Evolutionary conservation across 306 rosid species (phyloP).

Genomic region (Benincasa hispida): DNA sequence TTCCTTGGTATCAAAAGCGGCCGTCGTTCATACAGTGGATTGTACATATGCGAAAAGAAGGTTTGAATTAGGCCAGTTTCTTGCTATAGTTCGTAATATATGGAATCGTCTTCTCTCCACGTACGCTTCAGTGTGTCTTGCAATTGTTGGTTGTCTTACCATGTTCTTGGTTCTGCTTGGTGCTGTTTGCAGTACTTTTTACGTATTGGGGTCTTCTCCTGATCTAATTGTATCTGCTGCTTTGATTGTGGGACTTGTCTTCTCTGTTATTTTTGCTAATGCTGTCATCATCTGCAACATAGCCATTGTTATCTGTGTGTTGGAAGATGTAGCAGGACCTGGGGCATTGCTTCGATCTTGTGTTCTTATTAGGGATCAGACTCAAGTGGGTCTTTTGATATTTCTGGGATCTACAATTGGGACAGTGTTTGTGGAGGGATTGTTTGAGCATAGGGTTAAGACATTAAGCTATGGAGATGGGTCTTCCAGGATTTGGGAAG

Average conservation of each 20-base stretch:
- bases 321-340: constrained; percentile 90
- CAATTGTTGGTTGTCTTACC: constrained; percentile 54
- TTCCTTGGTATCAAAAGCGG: constrained; percentile 62
- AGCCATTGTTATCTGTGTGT: constrained; percentile 64
- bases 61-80: constrained; percentile 49
- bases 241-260: constrained; percentile 42
- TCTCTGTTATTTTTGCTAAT: constrained; percentile 75
- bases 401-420: constrained; percentile 83
- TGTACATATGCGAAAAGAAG: constrained; percentile 61
- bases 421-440: constrained; percentile 78
- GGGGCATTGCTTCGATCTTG: constrained; percentile 72
- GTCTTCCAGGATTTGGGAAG: constrained; percentile 94
- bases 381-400: constrained; percentile 82
- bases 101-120: constrained; percentile 72
- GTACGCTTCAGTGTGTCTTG: constrained; percentile 53
- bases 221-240: constrained; percentile 50
- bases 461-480: constrained; percentile 95
- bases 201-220: constrained; percentile 40
- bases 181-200: constrained; percentile 50
- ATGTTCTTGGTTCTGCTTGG: constrained; percentile 59
- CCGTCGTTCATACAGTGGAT: constrained; percentile 70
- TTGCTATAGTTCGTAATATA: constrained; percentile 34
- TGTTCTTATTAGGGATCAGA: constrained; percentile 65
- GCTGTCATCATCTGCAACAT: constrained; percentile 67
- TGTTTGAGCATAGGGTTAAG: constrained; percentile 92